Base-by-base conservation (phyloP, 441 rosid species). In the Populus trichocarpa region DNA sequence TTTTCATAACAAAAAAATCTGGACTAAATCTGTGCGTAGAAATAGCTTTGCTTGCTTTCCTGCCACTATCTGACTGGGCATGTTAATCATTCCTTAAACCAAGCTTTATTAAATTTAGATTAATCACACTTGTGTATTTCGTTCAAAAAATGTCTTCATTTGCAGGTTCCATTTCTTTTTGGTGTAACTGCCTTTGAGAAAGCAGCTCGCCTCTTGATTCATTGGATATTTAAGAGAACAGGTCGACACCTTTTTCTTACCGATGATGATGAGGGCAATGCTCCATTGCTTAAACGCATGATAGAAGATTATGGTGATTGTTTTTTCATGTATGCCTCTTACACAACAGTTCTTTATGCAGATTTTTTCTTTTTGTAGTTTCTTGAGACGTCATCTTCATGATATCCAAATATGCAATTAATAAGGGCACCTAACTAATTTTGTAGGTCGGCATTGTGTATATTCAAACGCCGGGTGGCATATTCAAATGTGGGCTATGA, bases 101-200 rank as follows among this genome's bases (percentile, higher is more conserved):
- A 69, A 42, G 77, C 22, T 38, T 66, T 59, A 32, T 71, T 79
- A 64, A 76, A 42, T 32, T 11, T 20, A 3, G 8, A 40, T 65
- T 63, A 75, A 74, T 20, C 75, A 78, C 32, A n/a, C 64, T 12
- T 40, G 23, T 61, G 67, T 61, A 25, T 32, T 69, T n/a, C 20
- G 66, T 65, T 61, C 71, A 8, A 77, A 79, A 72, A 67, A 65
- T 74, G 65, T 68, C 4, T 80, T 42, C 67, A 40, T 65, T 75
- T 87, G 78, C 86, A 96, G 98, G 99, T 96, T 46, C 99, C 99
- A 14, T 96, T 96, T 87, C 99, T 96, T 79, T 94, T 96, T 84
- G 99, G 99, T 63, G 87, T 94, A 46, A 57, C 93, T 76, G 97
- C 97, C 82, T 80, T 96, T 50, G 99, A 96, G 88, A 94, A 88